Evolutionary conservation across 2,329 filamentous ascomycete genomes (phyloP).

Genomic region (Meredithiella fracta): DNA sequence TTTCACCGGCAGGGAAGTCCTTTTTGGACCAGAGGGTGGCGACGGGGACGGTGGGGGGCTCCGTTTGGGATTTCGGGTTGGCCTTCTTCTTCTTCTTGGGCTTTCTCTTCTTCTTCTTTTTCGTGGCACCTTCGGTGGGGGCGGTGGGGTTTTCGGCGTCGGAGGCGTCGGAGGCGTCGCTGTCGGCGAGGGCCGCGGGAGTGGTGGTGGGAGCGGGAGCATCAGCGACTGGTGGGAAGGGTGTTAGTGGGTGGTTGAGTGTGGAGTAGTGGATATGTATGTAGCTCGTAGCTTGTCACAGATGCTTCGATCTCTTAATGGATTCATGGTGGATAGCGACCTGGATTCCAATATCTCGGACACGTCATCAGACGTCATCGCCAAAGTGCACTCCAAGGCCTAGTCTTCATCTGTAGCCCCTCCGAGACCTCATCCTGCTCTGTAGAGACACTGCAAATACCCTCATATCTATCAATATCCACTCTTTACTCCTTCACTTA

Average conservation of each 20-base stretch:
- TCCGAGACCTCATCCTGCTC: neutral
- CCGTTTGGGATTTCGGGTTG: constrained; percentile 52
- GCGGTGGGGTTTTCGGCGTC: constrained; percentile 6
- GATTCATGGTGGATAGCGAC: neutral
- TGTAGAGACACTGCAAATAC: neutral
- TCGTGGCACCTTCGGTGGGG: constrained; percentile 5
- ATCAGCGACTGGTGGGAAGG: constrained; percentile 20
- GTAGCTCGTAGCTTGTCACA: neutral
- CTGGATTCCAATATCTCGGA: neutral
- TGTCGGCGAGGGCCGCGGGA: constrained; percentile 24
- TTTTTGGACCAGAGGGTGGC: constrained; percentile 57
- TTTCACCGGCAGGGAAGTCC: constrained; percentile 61
- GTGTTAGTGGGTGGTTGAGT: neutral
- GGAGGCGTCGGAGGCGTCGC: constrained; percentile 34
- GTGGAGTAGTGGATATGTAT: neutral
- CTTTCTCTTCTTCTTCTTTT: constrained; percentile 73
- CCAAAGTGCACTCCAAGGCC: neutral
- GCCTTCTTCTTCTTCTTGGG: constrained; percentile 55
- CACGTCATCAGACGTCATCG: neutral
- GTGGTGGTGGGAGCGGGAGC: constrained; percentile 21
- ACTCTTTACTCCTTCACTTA: constrained; percentile 10
- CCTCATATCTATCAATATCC: neutral
- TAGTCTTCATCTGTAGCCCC: neutral
- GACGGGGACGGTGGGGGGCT: constrained; percentile 57
- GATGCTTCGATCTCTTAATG: neutral